A percentile compares a stretch with the other conserved stretches of the same genome.
Evolutionary conservation across 257 asterid genomes (phyloP).

Genomic region (Leonotis leonurus): DNA sequence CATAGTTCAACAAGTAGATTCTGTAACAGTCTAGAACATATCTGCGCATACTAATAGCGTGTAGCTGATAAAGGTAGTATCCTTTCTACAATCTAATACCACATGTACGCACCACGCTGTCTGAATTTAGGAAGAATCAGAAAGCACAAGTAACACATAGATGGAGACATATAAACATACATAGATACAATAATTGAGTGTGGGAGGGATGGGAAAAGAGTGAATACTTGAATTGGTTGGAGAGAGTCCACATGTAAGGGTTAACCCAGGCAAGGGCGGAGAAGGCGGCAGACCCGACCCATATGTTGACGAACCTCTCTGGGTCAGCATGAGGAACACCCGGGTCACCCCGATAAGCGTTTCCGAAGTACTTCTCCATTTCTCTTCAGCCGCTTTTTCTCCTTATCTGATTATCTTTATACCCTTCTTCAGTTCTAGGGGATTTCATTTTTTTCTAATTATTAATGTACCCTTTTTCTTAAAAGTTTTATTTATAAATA

Average conservation of each 20-base stretch:
- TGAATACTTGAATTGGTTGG: conserved; percentile 69
- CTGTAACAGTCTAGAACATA: background rate
- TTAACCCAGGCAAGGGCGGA: conserved; percentile 59
- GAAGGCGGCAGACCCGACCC: conserved; percentile 75
- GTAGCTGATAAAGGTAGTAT: no score
- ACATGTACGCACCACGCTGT: background rate
- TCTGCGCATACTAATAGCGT: no score
- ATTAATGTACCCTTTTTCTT: background rate
- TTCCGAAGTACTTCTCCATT: conserved; percentile 95
- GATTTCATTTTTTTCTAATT: background rate
- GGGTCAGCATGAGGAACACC: conserved; percentile 84
- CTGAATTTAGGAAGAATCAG: background rate
- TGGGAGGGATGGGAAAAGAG: no score
- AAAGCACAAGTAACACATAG: background rate
- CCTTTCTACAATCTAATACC: background rate
- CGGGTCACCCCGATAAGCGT: conserved; percentile 92
- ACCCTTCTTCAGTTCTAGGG: background rate
- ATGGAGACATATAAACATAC: background rate
- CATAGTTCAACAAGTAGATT: background rate
- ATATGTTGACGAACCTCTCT: conserved; percentile 49
- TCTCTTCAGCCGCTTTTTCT: background rate
- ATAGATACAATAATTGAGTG: background rate
- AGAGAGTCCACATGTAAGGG: conserved; percentile 86
- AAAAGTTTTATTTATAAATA: no score
- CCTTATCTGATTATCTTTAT: background rate